Base-by-base conservation (phyloP, 495 filamentous ascomycete genomes). In the Lasiosphaeris hirsuta region DNA sequence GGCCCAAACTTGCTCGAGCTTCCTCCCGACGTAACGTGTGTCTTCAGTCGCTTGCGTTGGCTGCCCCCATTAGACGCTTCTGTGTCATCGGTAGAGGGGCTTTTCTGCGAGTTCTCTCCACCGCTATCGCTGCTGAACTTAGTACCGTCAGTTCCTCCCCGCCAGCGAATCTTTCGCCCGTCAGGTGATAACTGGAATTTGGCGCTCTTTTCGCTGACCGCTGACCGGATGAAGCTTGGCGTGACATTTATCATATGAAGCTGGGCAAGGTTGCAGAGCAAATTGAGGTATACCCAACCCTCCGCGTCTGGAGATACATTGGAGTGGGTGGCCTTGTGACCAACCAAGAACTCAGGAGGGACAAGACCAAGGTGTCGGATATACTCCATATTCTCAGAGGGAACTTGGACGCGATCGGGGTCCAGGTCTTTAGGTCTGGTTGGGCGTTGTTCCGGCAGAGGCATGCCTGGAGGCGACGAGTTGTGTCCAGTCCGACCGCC, bases 251-350 rank as follows among this genome's bases (percentile, higher is more conserved):
- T 75, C 2, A 87, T 89, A 65, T 90, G 87, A 17, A 93, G 74
- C 69, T 92, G 89, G 2, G 89, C 89, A 75, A 93, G 82, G 71
- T 89, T 90, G 66, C 81, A 84, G 33, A 93, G 78, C 14, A 93
- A 73, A 61, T 91, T 92, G n/a, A 93, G 78, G 63, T 89, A 91
- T 10, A 92, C 81, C 89, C 89, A 93, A 13, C 86, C 86, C 54
- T 82, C 78, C 11, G 72, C 74, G 56, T 81, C 75, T 13, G 78
- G 73, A 36, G 76, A 74, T 30, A 80, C 73, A 57, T 86, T 77
- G 14, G 70, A 50, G 10, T 64, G 56, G 39, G 39, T 51, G 8
- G 44, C 1, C 34, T 62, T 60, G 34, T 40, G 38, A 3, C 19
- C 42, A n/a, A 52, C 39, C 37, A 66, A 10, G 10, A 72, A 61